These are phyloP conservation scores for Backusella luteola DNA, from an alignment of 192 early-diverging fungal species.

Conservation along the genomic window DNA sequence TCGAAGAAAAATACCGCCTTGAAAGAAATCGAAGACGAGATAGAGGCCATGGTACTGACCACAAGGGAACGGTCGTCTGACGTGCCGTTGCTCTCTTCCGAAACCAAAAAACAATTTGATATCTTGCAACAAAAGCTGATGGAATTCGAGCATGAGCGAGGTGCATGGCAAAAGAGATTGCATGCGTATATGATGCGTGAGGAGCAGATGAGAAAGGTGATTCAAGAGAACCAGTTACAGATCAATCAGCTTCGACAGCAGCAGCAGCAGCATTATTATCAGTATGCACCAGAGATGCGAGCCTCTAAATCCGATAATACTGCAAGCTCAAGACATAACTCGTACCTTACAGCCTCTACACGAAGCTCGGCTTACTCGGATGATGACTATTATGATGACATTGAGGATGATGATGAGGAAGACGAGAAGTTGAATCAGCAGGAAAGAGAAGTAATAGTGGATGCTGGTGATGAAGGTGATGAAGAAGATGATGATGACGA, in stretches of 20 bases:
- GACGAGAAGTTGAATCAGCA: neutral
- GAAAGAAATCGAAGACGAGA: neutral
- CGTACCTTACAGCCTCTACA: neutral
- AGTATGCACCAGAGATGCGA: neutral
- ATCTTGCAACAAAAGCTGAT: conserved; percentile 4
- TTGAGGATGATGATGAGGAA: neutral
- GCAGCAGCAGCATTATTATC: neutral
- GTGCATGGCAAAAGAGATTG: conserved; percentile 4
- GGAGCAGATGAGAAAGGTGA: conserved; percentile 8
- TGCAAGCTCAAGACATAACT: neutral
- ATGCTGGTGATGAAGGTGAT: neutral
- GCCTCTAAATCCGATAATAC: neutral
- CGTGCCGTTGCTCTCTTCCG: neutral
- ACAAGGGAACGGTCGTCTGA: neutral
- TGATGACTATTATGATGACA: neutral
- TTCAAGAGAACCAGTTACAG: conserved; percentile 3
- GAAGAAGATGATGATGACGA: neutral
- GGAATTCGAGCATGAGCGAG: neutral
- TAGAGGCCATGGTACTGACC: neutral
- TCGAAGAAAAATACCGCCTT: neutral
- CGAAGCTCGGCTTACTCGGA: neutral
- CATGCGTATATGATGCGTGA: conserved; percentile 1
- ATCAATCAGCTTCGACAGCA: neutral
- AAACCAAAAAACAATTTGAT: neutral
- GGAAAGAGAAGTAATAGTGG: neutral